phyloP scores from a whole-genome alignment of 139 green algal species.

The Chlamydomonas sp. region DNA sequence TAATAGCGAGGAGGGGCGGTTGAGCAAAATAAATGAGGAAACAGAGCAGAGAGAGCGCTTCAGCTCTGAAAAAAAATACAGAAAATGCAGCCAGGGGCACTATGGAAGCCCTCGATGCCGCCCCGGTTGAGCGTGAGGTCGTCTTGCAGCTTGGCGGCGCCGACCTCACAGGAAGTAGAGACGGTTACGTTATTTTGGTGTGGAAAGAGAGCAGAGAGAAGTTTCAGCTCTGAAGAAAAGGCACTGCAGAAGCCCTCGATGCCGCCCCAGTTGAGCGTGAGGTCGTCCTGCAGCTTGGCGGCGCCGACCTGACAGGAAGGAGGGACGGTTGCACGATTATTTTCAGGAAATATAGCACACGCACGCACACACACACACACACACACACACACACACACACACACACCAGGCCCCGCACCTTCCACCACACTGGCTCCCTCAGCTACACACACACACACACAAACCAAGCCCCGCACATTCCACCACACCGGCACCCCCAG shows the following conservation, averaged over 20 bases:
- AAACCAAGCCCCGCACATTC: conserved; percentile 24
- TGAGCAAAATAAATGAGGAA: background rate
- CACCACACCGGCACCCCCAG: conserved; percentile 45
- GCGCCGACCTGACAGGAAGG: conserved; percentile 32
- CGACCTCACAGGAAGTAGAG: background rate
- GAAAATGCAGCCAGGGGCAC: no score
- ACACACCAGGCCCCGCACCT: background rate
- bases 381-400: background rate
- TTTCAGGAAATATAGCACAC: background rate
- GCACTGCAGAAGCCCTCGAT: conserved; percentile 39
- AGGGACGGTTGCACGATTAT: background rate
- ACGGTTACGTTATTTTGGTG: no score
- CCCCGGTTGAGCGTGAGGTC: background rate
- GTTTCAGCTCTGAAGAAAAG: background rate
- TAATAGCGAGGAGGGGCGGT: background rate
- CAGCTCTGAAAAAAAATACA: background rate
- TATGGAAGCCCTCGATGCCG: background rate
- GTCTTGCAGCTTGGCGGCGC: background rate
- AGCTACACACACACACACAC: background rate
- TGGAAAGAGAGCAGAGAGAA: no score
- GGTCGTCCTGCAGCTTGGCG: conserved; percentile 41
- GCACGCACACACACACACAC: background rate
- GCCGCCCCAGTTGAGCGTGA: conserved; percentile 49
- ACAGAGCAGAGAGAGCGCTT: no score
- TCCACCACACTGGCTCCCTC: background rate